Evolutionary conservation across 495 filamentous ascomycete genomes (phyloP), one percentile per base, ranked within the genome.

Genomic region (Daldinia bambusicola): DNA sequence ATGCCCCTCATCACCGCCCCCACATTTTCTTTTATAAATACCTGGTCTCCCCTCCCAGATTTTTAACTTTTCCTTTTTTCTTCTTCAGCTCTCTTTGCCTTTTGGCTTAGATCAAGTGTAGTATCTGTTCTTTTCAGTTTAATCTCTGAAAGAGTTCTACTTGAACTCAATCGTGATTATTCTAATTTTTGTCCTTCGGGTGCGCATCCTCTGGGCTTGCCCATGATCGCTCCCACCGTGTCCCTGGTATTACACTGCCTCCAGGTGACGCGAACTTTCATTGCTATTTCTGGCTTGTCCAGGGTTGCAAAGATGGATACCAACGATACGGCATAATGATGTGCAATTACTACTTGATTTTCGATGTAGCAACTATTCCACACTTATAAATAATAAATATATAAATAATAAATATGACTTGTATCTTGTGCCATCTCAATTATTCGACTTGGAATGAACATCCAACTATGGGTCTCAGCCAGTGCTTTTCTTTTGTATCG

Each of bases 91-190:
- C 72, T 75, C 73, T 75, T 74, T 73, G 74, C 67, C 74, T 74
- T 85, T 87, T 88, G 86, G 86, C 86, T 89, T 88, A 93, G 90
- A 92, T 93, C 91, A 92, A 92, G 91, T 93, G 90, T 93, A 92
- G 90, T 93, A 93, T 93, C 91, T 93, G 91, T 93, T 93, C 91
- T 93, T 92, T 93, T 92, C 89, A 92, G 89, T 92, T 91, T 92
- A 91, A 92, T 84, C 79, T 83, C 83, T 84, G 83, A 81, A 84
- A 83, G 78, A 74, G 72, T 63, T 61, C 84, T 83, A 88, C 77
- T 77, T 83, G 79, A 81, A 80, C 83, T 77, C 75, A 84, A 88
- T 85, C 84, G 82, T 88, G 86, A 90, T 91, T 91, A 91, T 85
- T 86, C 87, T 84, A 83, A 89, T 91, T 90, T 90, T 90, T 80